These are phyloP conservation scores for Seiridium cupressi DNA, from an alignment of 2,329 filamentous ascomycete genomes.

Conservation along the genomic window DNA sequence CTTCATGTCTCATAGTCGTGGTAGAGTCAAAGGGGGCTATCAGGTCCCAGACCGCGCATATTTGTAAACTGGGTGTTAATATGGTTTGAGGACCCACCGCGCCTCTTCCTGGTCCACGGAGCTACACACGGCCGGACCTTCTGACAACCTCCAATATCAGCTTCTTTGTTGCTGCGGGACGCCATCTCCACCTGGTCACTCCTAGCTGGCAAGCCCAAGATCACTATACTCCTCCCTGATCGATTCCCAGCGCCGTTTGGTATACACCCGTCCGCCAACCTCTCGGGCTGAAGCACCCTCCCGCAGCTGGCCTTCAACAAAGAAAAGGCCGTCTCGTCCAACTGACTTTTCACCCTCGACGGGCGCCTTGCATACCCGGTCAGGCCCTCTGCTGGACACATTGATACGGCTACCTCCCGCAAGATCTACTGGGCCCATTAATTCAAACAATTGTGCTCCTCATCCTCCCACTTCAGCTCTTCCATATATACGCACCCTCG, in stretches of 20 bases:
- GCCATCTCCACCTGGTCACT: slow-evolving; percentile 4
- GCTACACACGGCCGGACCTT: slow-evolving; percentile 14
- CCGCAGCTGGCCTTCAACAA: slow-evolving; percentile 25
- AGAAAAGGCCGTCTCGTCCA: slow-evolving; percentile 27
- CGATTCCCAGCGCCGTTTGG: slow-evolving; percentile 13
- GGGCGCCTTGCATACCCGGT: slow-evolving; percentile 20
- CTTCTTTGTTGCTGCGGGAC: slow-evolving; percentile 25
- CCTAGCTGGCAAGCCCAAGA: slow-evolving; percentile 17
- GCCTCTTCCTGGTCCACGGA: slow-evolving; percentile 2
- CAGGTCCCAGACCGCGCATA: slow-evolving; percentile 16
- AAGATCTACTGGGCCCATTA: slow-evolving; percentile 14
- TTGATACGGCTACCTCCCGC: slow-evolving; percentile 12
- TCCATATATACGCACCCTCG: slow-evolving; percentile 21
- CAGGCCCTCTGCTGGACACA: slow-evolving; percentile 17
- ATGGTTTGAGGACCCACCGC: slow-evolving; percentile 16
- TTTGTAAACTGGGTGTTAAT: slow-evolving; percentile 15
- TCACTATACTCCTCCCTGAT: not conserved
- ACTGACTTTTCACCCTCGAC: slow-evolving; percentile 20
- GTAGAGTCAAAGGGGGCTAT: slow-evolving; percentile 19
- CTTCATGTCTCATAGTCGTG: slow-evolving; percentile 20
- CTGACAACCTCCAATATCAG: slow-evolving; percentile 23
- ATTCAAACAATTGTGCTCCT: slow-evolving; percentile 19
- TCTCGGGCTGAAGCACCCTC: slow-evolving; percentile 23
- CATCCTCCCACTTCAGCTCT: slow-evolving; percentile 9
- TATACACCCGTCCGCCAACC: slow-evolving; percentile 19